phyloP scores from a whole-genome alignment of 169 alveolate genomes.

The Blepharisma undulans region DNA sequence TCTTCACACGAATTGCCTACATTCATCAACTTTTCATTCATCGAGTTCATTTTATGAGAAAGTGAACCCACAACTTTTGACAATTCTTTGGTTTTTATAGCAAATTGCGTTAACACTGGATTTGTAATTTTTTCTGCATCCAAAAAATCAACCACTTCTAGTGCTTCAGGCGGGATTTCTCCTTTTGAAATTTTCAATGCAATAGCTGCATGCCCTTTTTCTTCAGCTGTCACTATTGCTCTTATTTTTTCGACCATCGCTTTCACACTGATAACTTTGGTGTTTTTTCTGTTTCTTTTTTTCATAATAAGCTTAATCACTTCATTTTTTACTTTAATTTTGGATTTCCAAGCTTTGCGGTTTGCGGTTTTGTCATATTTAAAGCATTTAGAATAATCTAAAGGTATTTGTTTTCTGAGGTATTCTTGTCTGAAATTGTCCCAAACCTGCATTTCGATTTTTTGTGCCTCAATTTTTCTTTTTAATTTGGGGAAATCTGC shows the following conservation, averaged over 20 bases:
- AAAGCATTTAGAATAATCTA: not conserved
- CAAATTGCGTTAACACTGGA: constrained; percentile 31
- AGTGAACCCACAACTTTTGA: not conserved
- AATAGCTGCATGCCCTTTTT: not conserved
- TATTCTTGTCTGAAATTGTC: not conserved
- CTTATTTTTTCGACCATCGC: constrained; percentile 5
- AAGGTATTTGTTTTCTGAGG: not conserved
- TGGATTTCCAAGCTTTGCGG: not conserved
- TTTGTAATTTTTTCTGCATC: not conserved
- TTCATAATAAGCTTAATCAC: not conserved
- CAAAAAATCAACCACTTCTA: not conserved
- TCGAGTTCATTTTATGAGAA: not conserved
- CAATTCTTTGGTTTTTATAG: constrained; percentile 14
- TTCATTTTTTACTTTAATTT: not conserved
- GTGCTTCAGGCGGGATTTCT: constrained; percentile 12
- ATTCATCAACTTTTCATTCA: not conserved
- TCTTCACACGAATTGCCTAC: not conserved
- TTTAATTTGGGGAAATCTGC: not conserved
- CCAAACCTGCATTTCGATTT: not conserved
- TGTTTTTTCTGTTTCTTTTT: not conserved
- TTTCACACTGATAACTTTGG: not conserved
- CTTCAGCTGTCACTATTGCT: not conserved
- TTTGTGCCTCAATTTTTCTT: not conserved
- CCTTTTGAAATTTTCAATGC: not conserved
- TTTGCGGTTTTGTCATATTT: not conserved